Evolutionary conservation across 1,139 yeast species (phyloP).

Genomic region (Geotrichum klebahnii): DNA sequence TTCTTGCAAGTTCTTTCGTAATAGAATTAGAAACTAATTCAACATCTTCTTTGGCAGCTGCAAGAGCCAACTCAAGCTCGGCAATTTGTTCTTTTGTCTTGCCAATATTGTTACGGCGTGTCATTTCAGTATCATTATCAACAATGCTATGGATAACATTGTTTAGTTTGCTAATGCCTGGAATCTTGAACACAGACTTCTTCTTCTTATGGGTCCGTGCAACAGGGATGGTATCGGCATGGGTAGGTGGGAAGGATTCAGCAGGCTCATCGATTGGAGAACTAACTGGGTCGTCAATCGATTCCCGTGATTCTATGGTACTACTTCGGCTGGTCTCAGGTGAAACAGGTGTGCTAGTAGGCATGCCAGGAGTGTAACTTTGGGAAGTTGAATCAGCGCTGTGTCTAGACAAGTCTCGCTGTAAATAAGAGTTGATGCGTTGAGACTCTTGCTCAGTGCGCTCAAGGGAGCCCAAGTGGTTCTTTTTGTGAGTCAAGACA

Average conservation of each 20-base stretch:
- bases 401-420: conserved; percentile 23
- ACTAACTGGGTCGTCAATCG: conserved; percentile 2
- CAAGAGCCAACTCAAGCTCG: conserved; percentile 54
- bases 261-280: background rate
- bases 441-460: conserved; percentile 44
- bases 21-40: conserved; percentile 51
- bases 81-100: conserved; percentile 51
- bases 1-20: conserved; percentile 48
- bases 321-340: background rate
- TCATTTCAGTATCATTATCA: conserved; percentile 65
- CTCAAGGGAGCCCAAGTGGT: conserved; percentile 40
- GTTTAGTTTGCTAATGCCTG: conserved; percentile 51
- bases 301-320: background rate
- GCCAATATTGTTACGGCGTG: conserved; percentile 55
- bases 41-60: conserved; percentile 55
- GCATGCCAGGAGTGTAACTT: background rate
- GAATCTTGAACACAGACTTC: conserved; percentile 42
- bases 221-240: conserved; percentile 27
- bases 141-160: conserved; percentile 65
- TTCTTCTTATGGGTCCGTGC: conserved; percentile 31
- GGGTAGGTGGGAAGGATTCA: conserved; percentile 31
- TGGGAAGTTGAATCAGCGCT: conserved; percentile 4
- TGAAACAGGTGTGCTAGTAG: background rate
- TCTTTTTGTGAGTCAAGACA: conserved; percentile 46
- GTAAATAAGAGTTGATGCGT: conserved; percentile 39